These are phyloP conservation scores for Rhizophagus prolifer DNA, from an alignment of 192 early-diverging fungal species.

Conservation along the genomic window DNA sequence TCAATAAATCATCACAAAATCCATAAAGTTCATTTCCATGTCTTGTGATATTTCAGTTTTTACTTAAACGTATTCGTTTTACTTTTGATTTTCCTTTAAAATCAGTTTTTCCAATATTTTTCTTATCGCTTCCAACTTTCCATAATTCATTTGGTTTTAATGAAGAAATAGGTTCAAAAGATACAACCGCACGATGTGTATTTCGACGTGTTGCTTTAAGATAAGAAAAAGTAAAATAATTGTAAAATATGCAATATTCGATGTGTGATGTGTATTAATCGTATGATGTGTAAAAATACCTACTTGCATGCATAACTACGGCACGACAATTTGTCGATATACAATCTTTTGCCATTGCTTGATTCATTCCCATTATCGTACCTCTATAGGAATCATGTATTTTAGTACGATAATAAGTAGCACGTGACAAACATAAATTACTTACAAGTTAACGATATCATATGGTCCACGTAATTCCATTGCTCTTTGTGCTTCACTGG, in stretches of 20 bases:
- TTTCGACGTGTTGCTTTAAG: conserved; percentile 50
- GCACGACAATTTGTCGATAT: conserved; percentile 56
- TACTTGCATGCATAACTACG: conserved; percentile 58
- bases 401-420: too few species aligned
- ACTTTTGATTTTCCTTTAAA: neutral
- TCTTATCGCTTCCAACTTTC: conserved; percentile 36
- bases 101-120: neutral
- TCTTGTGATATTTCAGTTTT: neutral
- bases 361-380: conserved; percentile 61
- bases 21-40: neutral
- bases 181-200: conserved; percentile 46
- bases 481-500: conserved; percentile 65
- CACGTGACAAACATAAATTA: neutral
- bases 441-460: conserved; percentile 81
- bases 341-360: conserved; percentile 52
- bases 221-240: neutral
- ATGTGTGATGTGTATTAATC: too few species aligned
- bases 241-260: too few species aligned
- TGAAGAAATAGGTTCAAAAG: conserved; percentile 41
- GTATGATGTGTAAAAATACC: neutral
- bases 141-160: conserved; percentile 42
- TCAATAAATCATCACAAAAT: too few species aligned
- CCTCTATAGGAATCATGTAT: conserved; percentile 37
- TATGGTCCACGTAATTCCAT: conserved; percentile 74
- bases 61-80: neutral